Base-by-base conservation (phyloP, 768 basidiomycete species). In the Aureoboletus auriporus region DNA sequence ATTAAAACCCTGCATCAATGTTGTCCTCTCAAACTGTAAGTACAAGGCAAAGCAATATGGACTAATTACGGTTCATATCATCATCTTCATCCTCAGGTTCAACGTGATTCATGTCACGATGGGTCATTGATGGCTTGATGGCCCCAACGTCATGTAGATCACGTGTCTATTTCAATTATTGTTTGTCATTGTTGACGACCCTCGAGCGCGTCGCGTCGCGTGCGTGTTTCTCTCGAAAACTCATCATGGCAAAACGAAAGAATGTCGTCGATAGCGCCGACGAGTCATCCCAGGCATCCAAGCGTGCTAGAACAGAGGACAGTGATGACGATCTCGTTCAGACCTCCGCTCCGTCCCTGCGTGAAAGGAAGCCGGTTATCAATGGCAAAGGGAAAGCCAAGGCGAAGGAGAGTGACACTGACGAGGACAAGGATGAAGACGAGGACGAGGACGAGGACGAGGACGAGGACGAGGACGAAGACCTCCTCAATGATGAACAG, bases 161-260 rank as follows among this genome's bases (percentile, higher is more conserved):
- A 56, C 48, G 51, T 52, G 49, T 14, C 0, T n/a, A 10, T 0
- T 23, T 23, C 2, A 23, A 23, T 23, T 11, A 49, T 40, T 66
- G 9, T 65, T 63, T 65, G 66, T 35, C 41, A 17, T 48, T 63
- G 13, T 58, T 65, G 42, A 42, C 34, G 8, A 11, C 14, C 33
- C 39, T 39, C 40, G 28, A 30, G 31, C 48, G 55, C 49, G 60
- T 56, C 66, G 66, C 68, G 68, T 66, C 68, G 52, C 52, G 54
- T 11, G 52, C 29, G 31, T 38, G n/a, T 43, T 31, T 43, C 30
- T 12, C 33, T 38, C 17, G 16, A 31, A 17, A 52, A 35, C 42
- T 29, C 52, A 8, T 48, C 44, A 85, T 84, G 83, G 67, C 72
- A 8, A 85, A 84, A 64, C 76, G 82, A 51, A 75, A 73, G 51